Base-by-base conservation (phyloP, 495 filamentous ascomycete species). In the Neurospora sp. region DNA sequence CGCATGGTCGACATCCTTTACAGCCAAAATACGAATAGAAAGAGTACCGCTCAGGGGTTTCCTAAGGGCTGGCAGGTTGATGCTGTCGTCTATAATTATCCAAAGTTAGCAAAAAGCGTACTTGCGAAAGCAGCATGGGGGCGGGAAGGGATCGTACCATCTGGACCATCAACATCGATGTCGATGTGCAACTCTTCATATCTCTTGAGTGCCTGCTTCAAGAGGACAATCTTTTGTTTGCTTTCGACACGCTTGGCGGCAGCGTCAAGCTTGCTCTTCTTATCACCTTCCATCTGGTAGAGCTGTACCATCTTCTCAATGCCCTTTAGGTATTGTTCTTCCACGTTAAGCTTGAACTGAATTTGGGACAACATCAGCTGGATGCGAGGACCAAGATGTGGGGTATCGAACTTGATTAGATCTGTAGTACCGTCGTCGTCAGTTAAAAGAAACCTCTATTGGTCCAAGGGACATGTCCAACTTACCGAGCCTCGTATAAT, bases 281-380 rank as follows among this genome's bases (percentile, higher is more conserved):
- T 90, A 78, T 99, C 96, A n/a, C 96, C 95, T 81, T 98, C 96
- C 84, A 98, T 94, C 81, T 96, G 91, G 79, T 99, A 99, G 59
- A 98, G 86, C 80, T 94, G 93, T 53, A 97, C 92, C 96, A 99
- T 99, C 86, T 99, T 99, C 82, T 99, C 96, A 75, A 99, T 95
- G 73, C 96, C 96, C 74, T 96, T 96, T 76, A 98, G 96, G 83
- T 99, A 99, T 82, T 99, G 96, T 78, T 98, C 97, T 83, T 99
- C 96, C 44, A 99, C 96, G 77, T 95, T 98, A 68, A 98, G 85
- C 83, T 99, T 99, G 83, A 99, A 99, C 83, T 98, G 94, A 73
- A 99, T 89, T 81, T 99, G 96, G 20, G 96, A 97, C 78, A 99
- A 85, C 96, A 99, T 99, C 75, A 98, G 90, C 84, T 98, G 96